Evolutionary conservation across 1,139 yeast species (phyloP).

Genomic region (Kluyveromyces marxianus): DNA sequence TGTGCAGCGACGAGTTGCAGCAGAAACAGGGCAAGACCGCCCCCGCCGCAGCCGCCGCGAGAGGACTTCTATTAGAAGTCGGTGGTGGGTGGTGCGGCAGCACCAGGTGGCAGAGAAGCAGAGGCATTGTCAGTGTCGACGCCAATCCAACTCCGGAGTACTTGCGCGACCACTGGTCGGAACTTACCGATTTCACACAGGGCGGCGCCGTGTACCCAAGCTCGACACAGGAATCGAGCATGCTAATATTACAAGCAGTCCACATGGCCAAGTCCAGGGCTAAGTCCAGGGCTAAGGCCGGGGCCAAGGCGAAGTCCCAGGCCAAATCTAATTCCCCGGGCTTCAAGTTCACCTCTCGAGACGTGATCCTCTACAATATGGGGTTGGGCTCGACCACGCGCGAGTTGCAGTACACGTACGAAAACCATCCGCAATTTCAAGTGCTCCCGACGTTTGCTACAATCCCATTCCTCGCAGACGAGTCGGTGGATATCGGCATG

Average conservation of each 20-base stretch:
- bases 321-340: conserved; percentile 33
- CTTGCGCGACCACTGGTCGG: conserved; percentile 58
- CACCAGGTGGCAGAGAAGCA: conserved; percentile 92
- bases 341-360: conserved; percentile 54
- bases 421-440: conserved; percentile 69
- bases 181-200: conserved; percentile 55
- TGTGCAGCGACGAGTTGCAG: conserved; percentile 68
- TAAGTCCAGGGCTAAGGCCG: conserved; percentile 13
- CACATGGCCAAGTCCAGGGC: conserved; percentile 12
- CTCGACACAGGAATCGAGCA: conserved; percentile 67
- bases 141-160: conserved; percentile 54
- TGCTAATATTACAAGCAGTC: conserved; percentile 67
- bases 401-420: conserved; percentile 76
- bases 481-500: conserved; percentile 46
- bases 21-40: conserved; percentile 10
- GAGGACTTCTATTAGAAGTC: conserved; percentile 62
- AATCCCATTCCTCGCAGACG: conserved; percentile 58
- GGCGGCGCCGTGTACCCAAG: conserved; percentile 39
- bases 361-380: conserved; percentile 77
- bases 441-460: conserved; percentile 93
- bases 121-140: conserved; percentile 62
- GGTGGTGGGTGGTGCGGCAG: conserved; percentile 95
- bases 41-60: conserved; percentile 24
- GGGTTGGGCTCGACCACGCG: conserved; percentile 81
- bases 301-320: no score